phyloP scores from a whole-genome alignment of 768 basidiomycete species.

The Termitomyces sp. region DNA sequence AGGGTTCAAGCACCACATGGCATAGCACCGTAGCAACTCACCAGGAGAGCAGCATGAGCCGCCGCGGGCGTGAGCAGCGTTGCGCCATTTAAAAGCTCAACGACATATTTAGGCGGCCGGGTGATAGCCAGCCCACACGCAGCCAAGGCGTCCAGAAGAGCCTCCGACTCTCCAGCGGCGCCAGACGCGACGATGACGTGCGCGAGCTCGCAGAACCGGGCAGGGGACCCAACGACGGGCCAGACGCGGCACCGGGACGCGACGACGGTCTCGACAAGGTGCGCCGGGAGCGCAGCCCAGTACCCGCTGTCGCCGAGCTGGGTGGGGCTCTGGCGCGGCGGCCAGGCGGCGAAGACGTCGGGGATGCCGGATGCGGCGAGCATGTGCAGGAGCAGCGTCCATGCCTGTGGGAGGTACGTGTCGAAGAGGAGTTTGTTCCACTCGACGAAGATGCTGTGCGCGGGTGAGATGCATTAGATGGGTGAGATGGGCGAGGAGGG shows the following conservation, averaged over 20 bases:
- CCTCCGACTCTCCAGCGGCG: constrained; percentile 15
- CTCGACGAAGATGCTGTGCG: constrained; percentile 32
- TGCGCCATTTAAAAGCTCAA: constrained; percentile 19
- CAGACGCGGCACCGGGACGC: constrained; percentile 24
- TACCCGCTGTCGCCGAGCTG: constrained; percentile 35
- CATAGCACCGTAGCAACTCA: constrained; percentile 12
- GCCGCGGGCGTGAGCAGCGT: constrained; percentile 20
- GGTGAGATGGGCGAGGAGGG: not conserved
- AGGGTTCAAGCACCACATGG: not conserved
- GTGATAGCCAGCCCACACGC: constrained; percentile 28
- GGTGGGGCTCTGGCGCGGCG: constrained; percentile 23
- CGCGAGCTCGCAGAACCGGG: constrained; percentile 8
- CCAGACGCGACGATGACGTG: constrained; percentile 22
- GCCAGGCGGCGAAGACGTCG: constrained; percentile 36
- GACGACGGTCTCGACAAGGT: constrained; percentile 23
- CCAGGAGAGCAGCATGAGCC: constrained; percentile 25
- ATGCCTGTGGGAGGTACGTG: constrained; percentile 38
- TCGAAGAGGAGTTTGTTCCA: constrained; percentile 46
- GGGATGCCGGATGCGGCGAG: constrained; percentile 18
- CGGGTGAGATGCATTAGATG: not conserved
- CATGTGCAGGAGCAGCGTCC: constrained; percentile 29
- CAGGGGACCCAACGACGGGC: constrained; percentile 22
- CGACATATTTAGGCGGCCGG: constrained; percentile 29
- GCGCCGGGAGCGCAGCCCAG: constrained; percentile 27
- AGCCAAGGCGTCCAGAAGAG: constrained; percentile 24